These are phyloP conservation scores for Pyricularia sp. DNA, from an alignment of 2,329 filamentous ascomycete species.

Conservation along the genomic window DNA sequence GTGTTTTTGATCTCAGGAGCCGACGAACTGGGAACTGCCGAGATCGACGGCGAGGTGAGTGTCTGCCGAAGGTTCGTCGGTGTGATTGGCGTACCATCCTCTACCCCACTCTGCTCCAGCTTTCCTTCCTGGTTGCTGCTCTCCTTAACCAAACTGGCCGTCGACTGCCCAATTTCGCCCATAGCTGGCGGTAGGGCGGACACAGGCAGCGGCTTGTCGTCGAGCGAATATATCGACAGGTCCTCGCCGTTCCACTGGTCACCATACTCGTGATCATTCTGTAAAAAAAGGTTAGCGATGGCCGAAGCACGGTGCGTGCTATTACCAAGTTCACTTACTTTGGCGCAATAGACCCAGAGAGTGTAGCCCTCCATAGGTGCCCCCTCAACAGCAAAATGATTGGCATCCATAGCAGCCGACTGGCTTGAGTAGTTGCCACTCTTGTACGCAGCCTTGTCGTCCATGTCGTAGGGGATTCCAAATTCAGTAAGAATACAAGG, in stretches of 20 bases:
- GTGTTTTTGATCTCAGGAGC: slow-evolving; percentile 45
- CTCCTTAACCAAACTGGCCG: slow-evolving; percentile 28
- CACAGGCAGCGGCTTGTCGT: slow-evolving; percentile 55
- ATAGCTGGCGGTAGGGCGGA: slow-evolving; percentile 34
- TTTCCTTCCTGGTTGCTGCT: not conserved
- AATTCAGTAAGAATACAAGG: slow-evolving; percentile 90
- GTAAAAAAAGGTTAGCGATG: slow-evolving; percentile 9
- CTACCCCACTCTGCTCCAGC: slow-evolving; percentile 23
- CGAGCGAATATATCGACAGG: slow-evolving; percentile 73
- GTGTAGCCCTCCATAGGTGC: slow-evolving; percentile 74
- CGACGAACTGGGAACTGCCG: slow-evolving; percentile 27
- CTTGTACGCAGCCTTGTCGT: slow-evolving; percentile 87
- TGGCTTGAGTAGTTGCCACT: slow-evolving; percentile 93
- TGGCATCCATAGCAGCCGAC: slow-evolving; percentile 85
- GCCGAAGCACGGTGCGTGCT: not conserved
- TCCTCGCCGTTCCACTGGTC: slow-evolving; percentile 98
- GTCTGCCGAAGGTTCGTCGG: slow-evolving; percentile 65
- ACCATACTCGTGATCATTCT: slow-evolving; percentile 80
- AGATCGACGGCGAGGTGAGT: slow-evolving; percentile 54
- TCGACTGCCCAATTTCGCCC: slow-evolving; percentile 26
- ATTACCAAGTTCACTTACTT: slow-evolving; percentile 31
- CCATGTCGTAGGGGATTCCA: slow-evolving; percentile 98
- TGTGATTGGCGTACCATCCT: slow-evolving; percentile 48
- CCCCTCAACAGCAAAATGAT: slow-evolving; percentile 84
- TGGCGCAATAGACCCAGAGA: slow-evolving; percentile 72